Evolutionary conservation across 2,329 filamentous ascomycete genomes (phyloP), one percentile per base, ranked within the genome.

Genomic region (Penicillium sp.): DNA sequence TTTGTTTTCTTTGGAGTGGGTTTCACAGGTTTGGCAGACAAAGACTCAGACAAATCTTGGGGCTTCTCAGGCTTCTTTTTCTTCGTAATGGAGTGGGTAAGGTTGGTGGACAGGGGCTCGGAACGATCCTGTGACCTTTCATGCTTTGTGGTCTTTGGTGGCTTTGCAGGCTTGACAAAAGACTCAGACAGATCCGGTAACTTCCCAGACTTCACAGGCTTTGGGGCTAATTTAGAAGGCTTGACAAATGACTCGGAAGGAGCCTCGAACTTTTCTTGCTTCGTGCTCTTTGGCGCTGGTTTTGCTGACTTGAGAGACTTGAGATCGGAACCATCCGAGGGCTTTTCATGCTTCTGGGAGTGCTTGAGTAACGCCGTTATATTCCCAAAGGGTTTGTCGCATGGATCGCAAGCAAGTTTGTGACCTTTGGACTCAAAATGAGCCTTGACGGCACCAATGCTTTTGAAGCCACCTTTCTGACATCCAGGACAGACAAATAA

Each of bases 371-470:
- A 41, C 12, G 18, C 13, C 6, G 29, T 51, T 9, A 55, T 15
- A 32, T 16, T 38, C 1, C 35, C 48, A 27, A 55, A 55, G 6
- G 27, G 39, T 29, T 1, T 27, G n/a, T 55, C 40, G 23, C 52
- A 55, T 15, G 52, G 47, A 3, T 2, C n/a, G 23, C 52, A 55
- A 23, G 23, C 44, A 7, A 55, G 27, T 13, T 50, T 38, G 40
- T 55, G 52, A 21, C 35, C 40, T 31, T 55, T 55, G 6, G 47
- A 44, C 29, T 51, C 47, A 40, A 55, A 55, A 51, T 55, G 52
- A 29, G 41, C 41, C 35, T 41, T 55, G 21, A 55, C 52, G 8
- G 47, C 52, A 21, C 21, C 16, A 7, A 51, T 37, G 13, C 29
- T 51, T 41, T 46, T 51, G n/a, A 51, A 55, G 27, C 42, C 41